Evolutionary conservation across 805 yeast species (phyloP), one percentile per base, ranked within the genome.

Genomic region (Myxozyma monticola): DNA sequence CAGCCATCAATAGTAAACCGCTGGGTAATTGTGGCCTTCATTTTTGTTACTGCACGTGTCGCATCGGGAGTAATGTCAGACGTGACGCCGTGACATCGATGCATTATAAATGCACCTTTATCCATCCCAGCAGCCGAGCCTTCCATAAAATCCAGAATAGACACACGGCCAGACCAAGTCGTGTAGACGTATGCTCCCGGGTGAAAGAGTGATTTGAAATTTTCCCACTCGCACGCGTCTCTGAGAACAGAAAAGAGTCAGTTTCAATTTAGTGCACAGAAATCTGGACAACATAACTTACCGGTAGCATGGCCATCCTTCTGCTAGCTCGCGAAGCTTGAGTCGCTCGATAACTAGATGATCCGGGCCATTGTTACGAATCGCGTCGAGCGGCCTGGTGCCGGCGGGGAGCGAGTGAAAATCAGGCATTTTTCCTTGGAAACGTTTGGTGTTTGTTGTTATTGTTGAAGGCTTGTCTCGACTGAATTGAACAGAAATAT

Each of bases 21-120:
- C 35, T 40, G 44, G 5, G 44, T 40, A 17, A 40, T 40, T 15
- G 44, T 40, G n/a, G 44, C 44, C 29, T 40, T 40, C 44, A 40
- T 40, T 15, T 40, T 40, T 17, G 44, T 40, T 7, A 40, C 44
- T 8, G 44, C 44, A 3, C 44, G 26, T 15, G 28, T 37, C 18
- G 15, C 29, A 10, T 40, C 37, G 9, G 35, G 30, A 8, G n/a
- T 21, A 18, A 40, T 40, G n/a, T 40, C 44, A 12, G 44, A 20
- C 2, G 44, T 40, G 21, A 20, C 29, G 18, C 44, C 44, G 37
- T 40, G 44, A 26, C 26, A 20, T 10, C 44, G 22, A 22, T 40
- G 44, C 44, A 31, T 30, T 20, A 40, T 40, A 17, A 40, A 40
- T 10, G 37, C 44, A 4, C 44, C 44, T 3, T 24, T 26, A 17